phyloP scores from a whole-genome alignment of 805 yeast species.

The Teunomyces atbi region DNA sequence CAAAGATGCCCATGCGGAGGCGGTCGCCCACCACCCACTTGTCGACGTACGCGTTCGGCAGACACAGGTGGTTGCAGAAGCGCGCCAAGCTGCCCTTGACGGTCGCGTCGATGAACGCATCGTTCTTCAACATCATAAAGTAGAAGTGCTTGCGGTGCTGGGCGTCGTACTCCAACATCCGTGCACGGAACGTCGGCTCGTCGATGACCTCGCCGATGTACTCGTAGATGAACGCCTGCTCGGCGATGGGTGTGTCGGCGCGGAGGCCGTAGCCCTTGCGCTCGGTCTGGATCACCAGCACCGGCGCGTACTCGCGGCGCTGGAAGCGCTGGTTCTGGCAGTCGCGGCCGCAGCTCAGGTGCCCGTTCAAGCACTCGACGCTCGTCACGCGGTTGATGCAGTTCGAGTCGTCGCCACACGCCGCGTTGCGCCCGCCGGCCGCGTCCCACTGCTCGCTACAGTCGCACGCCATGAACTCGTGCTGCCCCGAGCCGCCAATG shows the following conservation, averaged over 20 bases:
- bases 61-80: slow-evolving; percentile 92
- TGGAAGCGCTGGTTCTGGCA: slow-evolving; percentile 93
- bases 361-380: slow-evolving; percentile 80
- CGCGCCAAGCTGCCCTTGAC: slow-evolving; percentile 84
- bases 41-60: slow-evolving; percentile 92
- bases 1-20: slow-evolving; percentile 91
- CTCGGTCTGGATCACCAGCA: slow-evolving; percentile 82
- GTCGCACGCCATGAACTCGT: slow-evolving; percentile 88
- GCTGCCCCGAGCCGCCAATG: slow-evolving; percentile 71
- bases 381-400: slow-evolving; percentile 92
- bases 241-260: slow-evolving; percentile 57
- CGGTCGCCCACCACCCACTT: slow-evolving; percentile 96
- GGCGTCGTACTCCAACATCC: slow-evolving; percentile 73
- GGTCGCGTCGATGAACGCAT: slow-evolving; percentile 94
- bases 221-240: slow-evolving; percentile 79
- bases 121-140: slow-evolving; percentile 93
- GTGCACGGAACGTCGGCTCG: slow-evolving; percentile 66
- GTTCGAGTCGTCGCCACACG: slow-evolving; percentile 83
- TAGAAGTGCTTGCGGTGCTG: slow-evolving; percentile 77
- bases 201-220: slow-evolving; percentile 93
- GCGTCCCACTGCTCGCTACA: slow-evolving; percentile 58
- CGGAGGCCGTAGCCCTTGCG: slow-evolving; percentile 88
- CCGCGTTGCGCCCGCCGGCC: slow-evolving; percentile 41
- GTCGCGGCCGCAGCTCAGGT: slow-evolving; percentile 66
- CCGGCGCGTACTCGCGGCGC: slow-evolving; percentile 63